These are phyloP conservation scores for Stentor coeruleus DNA, from an alignment of 73 alveolate species.

Conservation along the genomic window DNA sequence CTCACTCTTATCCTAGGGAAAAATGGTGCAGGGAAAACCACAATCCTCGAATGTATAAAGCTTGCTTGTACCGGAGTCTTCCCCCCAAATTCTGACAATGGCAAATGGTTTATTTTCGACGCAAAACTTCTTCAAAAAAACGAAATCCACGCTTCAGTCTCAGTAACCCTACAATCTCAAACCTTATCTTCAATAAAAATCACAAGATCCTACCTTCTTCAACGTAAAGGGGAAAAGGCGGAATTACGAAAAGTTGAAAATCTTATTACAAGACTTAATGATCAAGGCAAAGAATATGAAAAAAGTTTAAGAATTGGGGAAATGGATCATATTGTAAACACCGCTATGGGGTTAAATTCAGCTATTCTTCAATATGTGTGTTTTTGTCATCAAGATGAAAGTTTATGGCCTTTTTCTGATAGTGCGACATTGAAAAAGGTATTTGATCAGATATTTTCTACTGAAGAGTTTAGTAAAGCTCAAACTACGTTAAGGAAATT, in stretches of 20 bases:
- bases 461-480: constrained; percentile 87
- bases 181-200: constrained; percentile 71
- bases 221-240: constrained; percentile 42
- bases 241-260: constrained; percentile 87
- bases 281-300: constrained; percentile 72
- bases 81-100: constrained; percentile 93
- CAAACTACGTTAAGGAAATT: constrained; percentile 66
- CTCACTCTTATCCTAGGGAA: constrained; percentile 94
- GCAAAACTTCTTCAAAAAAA: constrained; percentile 69
- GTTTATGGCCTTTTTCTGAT: constrained; percentile 96
- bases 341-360: constrained; percentile 80
- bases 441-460: constrained; percentile 95
- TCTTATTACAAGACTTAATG: constrained; percentile 65
- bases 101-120: constrained; percentile 90
- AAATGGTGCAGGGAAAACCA: constrained; percentile 97
- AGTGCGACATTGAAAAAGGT: constrained; percentile 86
- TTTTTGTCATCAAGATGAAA: constrained; percentile 97
- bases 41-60: constrained; percentile 90
- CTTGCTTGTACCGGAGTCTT: constrained; percentile 87
- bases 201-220: constrained; percentile 71
- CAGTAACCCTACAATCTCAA: constrained; percentile 64
- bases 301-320: constrained; percentile 80
- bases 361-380: constrained; percentile 92
- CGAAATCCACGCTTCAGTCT: constrained; percentile 77
- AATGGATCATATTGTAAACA: constrained; percentile 87